Base-by-base conservation (phyloP, 1,284 basidiomycete genomes). In the Cutaneotrichosporon spelunceum region DNA sequence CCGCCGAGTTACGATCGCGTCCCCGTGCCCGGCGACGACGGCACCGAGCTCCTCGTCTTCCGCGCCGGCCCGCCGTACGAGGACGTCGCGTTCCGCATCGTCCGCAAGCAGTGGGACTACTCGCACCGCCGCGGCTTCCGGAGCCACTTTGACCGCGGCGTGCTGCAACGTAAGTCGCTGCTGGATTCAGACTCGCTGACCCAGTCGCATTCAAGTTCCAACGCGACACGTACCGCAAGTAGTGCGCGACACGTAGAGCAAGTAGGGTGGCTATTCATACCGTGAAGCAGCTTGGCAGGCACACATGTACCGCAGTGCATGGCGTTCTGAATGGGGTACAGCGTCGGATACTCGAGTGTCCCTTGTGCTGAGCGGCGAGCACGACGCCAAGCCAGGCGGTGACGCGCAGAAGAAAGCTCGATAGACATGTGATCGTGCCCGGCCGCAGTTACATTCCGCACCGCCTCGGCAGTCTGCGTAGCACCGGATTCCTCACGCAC, bases 31-130 rank as follows among this genome's bases (percentile, higher is more conserved):
- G 92, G 90, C 7, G 94, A 98, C 72, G 89, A 93, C 63, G 96
- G 99, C 59, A 99, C 95, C 1, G 91, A 93, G 30, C 82, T 98
- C 23, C 80, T 99, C 50, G 86, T 94, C 66, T 99, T 99, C 80
- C 91, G 86, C 67, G 93, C 96, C 19, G 96, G 96, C 19, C 96
- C 96, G 54, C 96, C 96, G 1, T 99, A 99, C 75, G 96, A 99
- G 80, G 96, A 99, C 73, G 93, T 99, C 66, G 96, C 94, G 19
- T 99, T 99, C 82, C 85, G 93, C 61, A 96, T 99, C 68, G 95
- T 99, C 58, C 93, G 97, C 71, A 85, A 91, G 60, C 93, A 95
- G 78, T 99, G 96, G 96, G 96, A 99, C 74, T 95, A 92, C 78
- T 93, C 91, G 56, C 95, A 99, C 62, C 62, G 72, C 47, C 74